A percentile compares a stretch with the other conserved stretches of the same genome.
phyloP scores from a whole-genome alignment of 1,139 yeast genomes.

The Pichiaceae sp. region DNA sequence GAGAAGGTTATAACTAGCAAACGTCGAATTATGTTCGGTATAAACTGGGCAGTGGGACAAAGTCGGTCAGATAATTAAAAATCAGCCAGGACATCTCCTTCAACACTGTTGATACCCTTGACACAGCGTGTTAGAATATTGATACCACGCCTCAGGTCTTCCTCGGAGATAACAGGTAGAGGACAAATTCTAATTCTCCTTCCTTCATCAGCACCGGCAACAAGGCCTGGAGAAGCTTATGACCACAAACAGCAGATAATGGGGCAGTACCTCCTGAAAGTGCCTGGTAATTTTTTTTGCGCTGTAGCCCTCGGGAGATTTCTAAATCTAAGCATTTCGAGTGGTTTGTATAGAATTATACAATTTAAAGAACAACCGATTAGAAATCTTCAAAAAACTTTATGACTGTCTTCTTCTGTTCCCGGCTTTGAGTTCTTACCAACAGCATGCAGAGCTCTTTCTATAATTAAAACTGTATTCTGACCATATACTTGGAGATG shows the following conservation, averaged over 20 bases:
- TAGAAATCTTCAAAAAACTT: no score
- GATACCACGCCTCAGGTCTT: constrained; percentile 70
- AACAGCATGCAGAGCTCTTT: constrained; percentile 55
- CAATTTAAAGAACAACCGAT: no score
- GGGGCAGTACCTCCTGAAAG: constrained; percentile 19
- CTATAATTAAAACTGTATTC: constrained; percentile 41
- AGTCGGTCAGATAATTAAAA: no score
- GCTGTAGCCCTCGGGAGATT: no score
- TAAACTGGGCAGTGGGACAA: no score
- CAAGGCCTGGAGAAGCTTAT: constrained; percentile 68
- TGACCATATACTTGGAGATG: constrained; percentile 41
- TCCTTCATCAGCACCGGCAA: constrained; percentile 91
- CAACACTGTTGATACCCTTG: constrained; percentile 5
- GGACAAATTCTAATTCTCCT: constrained; percentile 89
- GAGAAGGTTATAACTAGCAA: no score
- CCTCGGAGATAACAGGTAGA: constrained; percentile 78
- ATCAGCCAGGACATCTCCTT: no score
- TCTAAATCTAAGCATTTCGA: no score
- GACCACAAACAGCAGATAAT: constrained; percentile 17
- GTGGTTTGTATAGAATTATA: no score
- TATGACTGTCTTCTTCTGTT: no score
- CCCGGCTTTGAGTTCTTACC: constrained; percentile 29
- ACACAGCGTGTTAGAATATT: constrained; percentile 23
- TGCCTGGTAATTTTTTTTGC: no score
- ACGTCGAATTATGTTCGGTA: no score